A percentile compares a stretch with the other conserved stretches of the same genome.
Evolutionary conservation across 1,139 yeast species (phyloP).

Genomic region (Nakaseomyces uthaithaninus): DNA sequence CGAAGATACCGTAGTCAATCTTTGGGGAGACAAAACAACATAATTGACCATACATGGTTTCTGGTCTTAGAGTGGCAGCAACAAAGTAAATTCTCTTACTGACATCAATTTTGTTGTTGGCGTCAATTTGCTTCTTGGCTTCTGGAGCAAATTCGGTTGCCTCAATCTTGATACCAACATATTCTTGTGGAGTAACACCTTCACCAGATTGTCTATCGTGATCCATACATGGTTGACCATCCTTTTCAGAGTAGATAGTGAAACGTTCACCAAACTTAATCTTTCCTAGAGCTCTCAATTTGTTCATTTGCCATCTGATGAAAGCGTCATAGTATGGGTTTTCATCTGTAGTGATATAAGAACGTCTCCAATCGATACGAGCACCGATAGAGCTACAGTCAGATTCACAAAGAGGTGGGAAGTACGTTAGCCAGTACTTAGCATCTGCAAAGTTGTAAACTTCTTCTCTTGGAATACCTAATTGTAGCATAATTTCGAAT

Average conservation of each 20-base stretch:
- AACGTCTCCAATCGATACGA: constrained; percentile 97
- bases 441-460: constrained; percentile 86
- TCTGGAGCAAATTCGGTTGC: constrained; percentile 43
- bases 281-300: constrained; percentile 76
- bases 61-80: constrained; percentile 98
- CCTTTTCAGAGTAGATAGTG: constrained; percentile 94
- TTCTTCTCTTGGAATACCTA: constrained; percentile 77
- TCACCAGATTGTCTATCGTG: constrained; percentile 98
- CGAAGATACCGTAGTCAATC: constrained; percentile 83
- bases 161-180: constrained; percentile 82
- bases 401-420: constrained; percentile 81
- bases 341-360: constrained; percentile 88
- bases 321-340: constrained; percentile 94
- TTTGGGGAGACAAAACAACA: constrained; percentile 97
- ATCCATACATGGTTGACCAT: constrained; percentile 99
- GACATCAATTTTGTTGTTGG: constrained; percentile 47
- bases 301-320: constrained; percentile 93
- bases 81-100: constrained; percentile 69
- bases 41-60: constrained; percentile 98
- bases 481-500: constrained; percentile 90
- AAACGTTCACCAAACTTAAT: constrained; percentile 97
- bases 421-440: constrained; percentile 75
- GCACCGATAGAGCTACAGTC: constrained; percentile 84
- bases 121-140: constrained; percentile 30
- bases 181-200: constrained; percentile 95